Conservation (phyloP, 306 rosid species). For the Hippophae rhamnoides region DNA sequence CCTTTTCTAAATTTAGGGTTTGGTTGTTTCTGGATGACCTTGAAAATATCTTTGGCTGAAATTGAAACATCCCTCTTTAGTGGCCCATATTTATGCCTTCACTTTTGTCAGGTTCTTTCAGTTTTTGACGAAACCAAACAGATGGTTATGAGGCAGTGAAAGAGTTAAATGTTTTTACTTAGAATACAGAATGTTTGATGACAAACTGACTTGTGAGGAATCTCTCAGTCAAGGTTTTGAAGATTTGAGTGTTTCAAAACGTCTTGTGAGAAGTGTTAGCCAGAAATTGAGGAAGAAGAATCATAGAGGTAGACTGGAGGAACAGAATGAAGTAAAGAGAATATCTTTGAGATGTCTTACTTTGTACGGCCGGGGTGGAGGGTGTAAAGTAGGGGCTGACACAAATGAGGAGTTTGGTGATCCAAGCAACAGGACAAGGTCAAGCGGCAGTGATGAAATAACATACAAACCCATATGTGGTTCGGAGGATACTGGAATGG, state of each 20-base stretch:
- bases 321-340: constrained; percentile 51
- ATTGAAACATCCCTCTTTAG: background rate
- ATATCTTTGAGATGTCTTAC: constrained; percentile 69
- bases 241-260: constrained; percentile 67
- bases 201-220: constrained; percentile 46
- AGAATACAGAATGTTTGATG: constrained; percentile 49
- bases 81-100: constrained; percentile 14
- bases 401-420: constrained; percentile 73
- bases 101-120: constrained; percentile 16
- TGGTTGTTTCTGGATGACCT: background rate
- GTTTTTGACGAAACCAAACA: constrained; percentile 20
- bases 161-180: constrained; percentile 22
- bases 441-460: constrained; percentile 83
- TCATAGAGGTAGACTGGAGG: constrained; percentile 46
- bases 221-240: constrained; percentile 47
- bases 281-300: constrained; percentile 74
- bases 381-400: constrained; percentile 97
- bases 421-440: constrained; percentile 67
- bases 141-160: constrained; percentile 20
- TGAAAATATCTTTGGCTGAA: background rate
- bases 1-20: background rate
- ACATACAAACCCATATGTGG: constrained; percentile 65
- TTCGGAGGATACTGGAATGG: constrained; percentile 60
- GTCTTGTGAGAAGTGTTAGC: constrained; percentile 83
- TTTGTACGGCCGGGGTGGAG: constrained; percentile 78